Base-by-base conservation (phyloP, 2,329 filamentous ascomycete genomes). In the Aspergillaceae sp. region DNA sequence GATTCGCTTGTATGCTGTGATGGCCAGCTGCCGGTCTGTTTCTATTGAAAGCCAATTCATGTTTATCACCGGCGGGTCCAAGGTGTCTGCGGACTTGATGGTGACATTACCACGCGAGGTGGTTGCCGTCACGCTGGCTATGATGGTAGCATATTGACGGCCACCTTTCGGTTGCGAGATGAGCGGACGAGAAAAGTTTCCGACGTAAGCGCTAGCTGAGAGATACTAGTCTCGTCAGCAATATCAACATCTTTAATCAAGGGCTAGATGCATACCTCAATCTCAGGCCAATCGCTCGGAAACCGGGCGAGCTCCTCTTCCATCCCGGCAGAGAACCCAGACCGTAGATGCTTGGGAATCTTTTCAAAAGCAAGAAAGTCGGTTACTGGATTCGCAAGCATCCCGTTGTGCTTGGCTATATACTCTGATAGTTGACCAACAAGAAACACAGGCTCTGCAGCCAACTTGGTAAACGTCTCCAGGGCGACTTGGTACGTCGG, bases 101-200 rank as follows among this genome's bases (percentile, higher is more conserved):
- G 66, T 72, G 4, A 76, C 59, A 50, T 66, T 74, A 5, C 74
- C 74, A 0, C 70, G 68, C 1, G 72, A 75, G 0, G 68, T 57
- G 3, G 72, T 68, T 0, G 71, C 53, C 32, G 61, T 50, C 4
- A 63, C 42, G 4, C 48, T 50, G 1, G 44, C 56, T 5, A 59
- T 32, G n/a, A 63, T 60, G 5, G 51, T 49, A 10, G 53, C 61
- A 48, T 64, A 65, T 40, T 63, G 51, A 6, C 35, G 44, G 5
- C 57, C 57, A 36, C 47, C 49, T 6, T 27, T 41, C 2, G 60
- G 59, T 45, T 62, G 60, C 7, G 48, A 49, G 1, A 36, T 26
- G 27, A 58, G 46, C 9, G 56, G 56, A 19, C 56, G 49, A 3
- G 57, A 56, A 29, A 55, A 63, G 33, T 63, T 59, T 3, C 61